Base-by-base conservation (phyloP, 1,284 basidiomycete species). In the Puccinia polysora region DNA sequence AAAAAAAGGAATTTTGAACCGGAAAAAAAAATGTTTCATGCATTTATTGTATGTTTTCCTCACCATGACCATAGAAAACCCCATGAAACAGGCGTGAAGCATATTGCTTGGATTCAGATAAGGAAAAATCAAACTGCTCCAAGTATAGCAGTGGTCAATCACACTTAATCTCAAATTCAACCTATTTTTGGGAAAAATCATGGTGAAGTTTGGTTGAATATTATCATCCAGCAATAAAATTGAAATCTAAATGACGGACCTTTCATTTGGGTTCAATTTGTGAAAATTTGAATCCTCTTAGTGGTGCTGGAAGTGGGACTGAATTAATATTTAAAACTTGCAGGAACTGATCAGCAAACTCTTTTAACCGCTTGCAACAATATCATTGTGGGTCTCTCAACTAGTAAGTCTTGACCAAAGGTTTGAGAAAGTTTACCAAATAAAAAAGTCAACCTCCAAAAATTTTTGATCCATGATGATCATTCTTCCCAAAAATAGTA, bases 151-250 rank as follows among this genome's bases (percentile, higher is more conserved):
- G n/a, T n/a, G n/a, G n/a, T n/a, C n/a, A n/a, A n/a, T n/a, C n/a
- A n/a, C n/a, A n/a, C n/a, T n/a, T n/a, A n/a, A n/a, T n/a, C n/a
- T n/a, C n/a, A n/a, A n/a, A n/a, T n/a, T n/a, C n/a, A n/a, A n/a
- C n/a, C n/a, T n/a, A n/a, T n/a, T n/a, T n/a, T n/a, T n/a, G n/a
- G n/a, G n/a, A n/a, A n/a, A n/a, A n/a, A 10, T 69, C 53, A n/a
- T 47, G 30, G 34, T 38, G 23, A n/a, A 60, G 28, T 15, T 30
- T 49, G 4, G 68, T 45, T 18, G 68, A 70, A 49, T 70, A 70
- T 32, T 70, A 70, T 50, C 68, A 20, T 52, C 68, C 68, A 38
- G 68, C 56, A 32, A 70, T 62, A 32, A 56, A 70, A 47, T 60
- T 34, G 36, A 70, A 20, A 15, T 60, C 34, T 10, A 70, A 25